Evolutionary conservation across 2,329 filamentous ascomycete genomes (phyloP), one percentile per base, ranked within the genome.

Genomic region (Neurospora sp.): DNA sequence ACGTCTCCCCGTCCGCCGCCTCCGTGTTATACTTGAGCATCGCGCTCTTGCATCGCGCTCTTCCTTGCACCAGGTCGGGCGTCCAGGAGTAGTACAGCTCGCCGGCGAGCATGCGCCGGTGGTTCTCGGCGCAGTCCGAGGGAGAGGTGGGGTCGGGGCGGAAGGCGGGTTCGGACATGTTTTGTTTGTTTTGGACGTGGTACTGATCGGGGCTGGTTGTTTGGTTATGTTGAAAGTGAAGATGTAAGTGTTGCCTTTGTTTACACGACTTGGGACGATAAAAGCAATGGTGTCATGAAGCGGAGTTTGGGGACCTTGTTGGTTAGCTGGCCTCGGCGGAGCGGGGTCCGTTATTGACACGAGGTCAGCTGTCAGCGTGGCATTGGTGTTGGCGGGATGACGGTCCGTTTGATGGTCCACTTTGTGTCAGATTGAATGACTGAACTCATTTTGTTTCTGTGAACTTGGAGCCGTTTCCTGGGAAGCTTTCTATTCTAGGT

Each of bases 1-100:
- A 79, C 5, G 86, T 83, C 6, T 89, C 84, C 0, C 85, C 85
- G 0, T 87, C 68, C 1, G 73, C 70, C 12, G 69, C 66, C 6
- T 65, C 84, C 66, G 82, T 83, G 79, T 93, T 94, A 81, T 88
- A 93, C 33, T 82, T 83, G 28, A 83, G 78, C 74, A 85, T 88
- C 0, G 91, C 91, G 39, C 81, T 79, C 57, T 83, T 83, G 78
- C 90, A 92, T 15, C 88, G 84, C n/a, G 81, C 80, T 19, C 92
- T 86, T 46, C 85, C 89, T 0, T 85, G 87, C 2, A 86, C 80
- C 4, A 96, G 81, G 40, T 91, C 86, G 0, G 91, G 89, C 0
- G 87, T 87, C 76, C 94, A 94, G 57, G 91, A 88, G 74, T 89
- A 86, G 79, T 93, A 94, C 11, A 95, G 84, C 77, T 95, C 88